Evolutionary conservation across 2,329 filamentous ascomycete genomes (phyloP).

Genomic region (Sporothrix pseudoabietina): DNA sequence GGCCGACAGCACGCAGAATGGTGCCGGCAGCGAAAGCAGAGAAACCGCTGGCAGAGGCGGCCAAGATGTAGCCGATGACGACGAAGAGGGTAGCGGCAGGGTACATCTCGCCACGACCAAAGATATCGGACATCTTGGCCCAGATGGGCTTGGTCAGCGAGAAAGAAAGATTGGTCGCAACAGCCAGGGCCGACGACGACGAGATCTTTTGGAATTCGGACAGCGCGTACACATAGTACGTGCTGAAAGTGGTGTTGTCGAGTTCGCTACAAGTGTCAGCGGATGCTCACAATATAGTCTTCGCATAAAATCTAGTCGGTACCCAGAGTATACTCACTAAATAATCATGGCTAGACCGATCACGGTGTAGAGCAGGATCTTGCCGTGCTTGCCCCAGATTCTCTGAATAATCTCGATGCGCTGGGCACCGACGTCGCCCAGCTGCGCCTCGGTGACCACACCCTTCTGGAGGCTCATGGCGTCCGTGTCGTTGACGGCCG

Average conservation of each 20-base stretch:
- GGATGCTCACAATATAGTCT: neutral
- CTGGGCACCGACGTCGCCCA: conserved; percentile 28
- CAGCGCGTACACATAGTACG: conserved; percentile 42
- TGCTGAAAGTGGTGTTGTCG: conserved; percentile 39
- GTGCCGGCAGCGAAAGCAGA: conserved; percentile 56
- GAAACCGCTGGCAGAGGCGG: conserved; percentile 56
- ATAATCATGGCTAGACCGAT: conserved; percentile 26
- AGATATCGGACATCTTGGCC: conserved; percentile 63
- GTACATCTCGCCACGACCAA: conserved; percentile 64
- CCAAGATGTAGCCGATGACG: conserved; percentile 60
- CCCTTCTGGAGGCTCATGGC: conserved; percentile 27
- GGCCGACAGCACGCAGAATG: conserved; percentile 61
- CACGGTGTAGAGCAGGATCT: conserved; percentile 25
- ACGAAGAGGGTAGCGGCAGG: conserved; percentile 57
- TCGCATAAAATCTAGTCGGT: neutral
- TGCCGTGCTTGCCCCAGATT: conserved; percentile 31
- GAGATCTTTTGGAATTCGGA: conserved; percentile 41
- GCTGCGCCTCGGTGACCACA: conserved; percentile 21
- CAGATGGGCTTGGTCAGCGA: conserved; percentile 62
- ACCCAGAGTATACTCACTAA: neutral
- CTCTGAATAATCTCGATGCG: conserved; percentile 30
- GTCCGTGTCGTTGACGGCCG: conserved; percentile 3
- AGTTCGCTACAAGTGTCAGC: conserved; percentile 35
- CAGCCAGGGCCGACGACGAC: conserved; percentile 39
- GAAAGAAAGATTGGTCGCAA: conserved; percentile 44